Conservation (phyloP, 2,329 filamentous ascomycete species). For the Sphaerulina musiva region DNA sequence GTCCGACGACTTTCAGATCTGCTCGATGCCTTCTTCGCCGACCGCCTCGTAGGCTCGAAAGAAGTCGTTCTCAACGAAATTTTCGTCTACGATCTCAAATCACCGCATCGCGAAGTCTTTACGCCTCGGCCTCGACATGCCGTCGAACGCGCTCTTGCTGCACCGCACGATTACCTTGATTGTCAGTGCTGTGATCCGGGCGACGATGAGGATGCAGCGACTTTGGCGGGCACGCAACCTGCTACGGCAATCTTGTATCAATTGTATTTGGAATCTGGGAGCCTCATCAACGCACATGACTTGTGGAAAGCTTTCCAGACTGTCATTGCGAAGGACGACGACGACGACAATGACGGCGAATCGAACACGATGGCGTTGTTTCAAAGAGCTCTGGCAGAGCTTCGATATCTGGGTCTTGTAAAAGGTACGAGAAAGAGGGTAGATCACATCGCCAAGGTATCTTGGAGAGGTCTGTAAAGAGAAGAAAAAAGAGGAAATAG, state of each 20-base stretch:
- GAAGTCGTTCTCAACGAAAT: conserved; percentile 61
- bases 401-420: conserved; percentile 78
- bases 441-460: conserved; percentile 81
- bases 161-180: conserved; percentile 69
- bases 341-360: conserved; percentile 36
- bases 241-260: conserved; percentile 69
- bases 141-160: conserved; percentile 63
- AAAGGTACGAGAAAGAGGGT: conserved; percentile 86
- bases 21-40: conserved; percentile 44
- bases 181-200: conserved; percentile 58
- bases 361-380: conserved; percentile 57
- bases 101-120: conserved; percentile 67
- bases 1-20: conserved; percentile 52
- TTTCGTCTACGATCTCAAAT: conserved; percentile 67
- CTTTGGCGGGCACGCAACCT: conserved; percentile 57
- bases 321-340: conserved; percentile 46
- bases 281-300: conserved; percentile 71
- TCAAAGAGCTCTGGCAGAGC: conserved; percentile 76
- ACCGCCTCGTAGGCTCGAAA: conserved; percentile 44
- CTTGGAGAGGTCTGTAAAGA: conserved; percentile 64
- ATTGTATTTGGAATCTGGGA: conserved; percentile 69
- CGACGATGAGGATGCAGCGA: conserved; percentile 39
- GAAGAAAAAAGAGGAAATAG: too few relatives aligned
- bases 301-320: conserved; percentile 70
- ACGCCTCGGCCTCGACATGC: conserved; percentile 64